Base-by-base conservation (phyloP, 169 alveolate species). In the Eimeria tenella region DNA sequence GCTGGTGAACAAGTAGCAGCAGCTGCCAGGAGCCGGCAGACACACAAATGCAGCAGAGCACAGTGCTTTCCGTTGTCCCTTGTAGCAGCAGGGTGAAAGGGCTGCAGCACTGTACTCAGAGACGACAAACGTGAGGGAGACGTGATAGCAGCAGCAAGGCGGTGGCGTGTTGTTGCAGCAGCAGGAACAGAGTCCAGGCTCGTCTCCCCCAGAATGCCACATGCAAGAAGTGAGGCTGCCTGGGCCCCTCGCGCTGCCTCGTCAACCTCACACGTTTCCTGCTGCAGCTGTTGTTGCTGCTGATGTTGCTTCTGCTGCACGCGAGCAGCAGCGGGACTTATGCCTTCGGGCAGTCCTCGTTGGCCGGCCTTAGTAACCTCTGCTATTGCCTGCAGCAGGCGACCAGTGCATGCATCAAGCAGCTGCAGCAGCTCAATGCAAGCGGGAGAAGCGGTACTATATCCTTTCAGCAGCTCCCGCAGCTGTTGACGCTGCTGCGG, bases 381-480 rank as follows among this genome's bases (percentile, higher is more conserved):
- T 21, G 49, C 71, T n/a, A 7, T 4, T 50, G 21, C 31, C 52
- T 55, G 88, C 31, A 79, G 70, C 5, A 79, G 88, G 19, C 71
- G 19, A 3, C 23, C 65, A 55, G 60, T 79, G 88, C 88, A 53
- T 52, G 52, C 88, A 53, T 79, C 88, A 9, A 79, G 21, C 13
- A 79, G 88, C 88, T 79, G 71, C 70, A 79, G 88, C 71, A 79
- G 88, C 88, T 79, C 88, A 19, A 79, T 53, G 70, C 88, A 79
- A 5, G 71, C 88, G 4, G 88, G 88, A 50, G 88, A 79, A 52
- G 88, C 53, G 21, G 71, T 10, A 2, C 52, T 50, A 19, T 79
- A 79, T 50, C 4, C 71, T 50, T 52, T 25, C 49, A 79, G 52
- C 49, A 79, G n/a, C 88, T 52, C 70, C 88, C 31, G 70, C 17